phyloP scores from a whole-genome alignment of 306 rosid species.

The Sicyos edulis region DNA sequence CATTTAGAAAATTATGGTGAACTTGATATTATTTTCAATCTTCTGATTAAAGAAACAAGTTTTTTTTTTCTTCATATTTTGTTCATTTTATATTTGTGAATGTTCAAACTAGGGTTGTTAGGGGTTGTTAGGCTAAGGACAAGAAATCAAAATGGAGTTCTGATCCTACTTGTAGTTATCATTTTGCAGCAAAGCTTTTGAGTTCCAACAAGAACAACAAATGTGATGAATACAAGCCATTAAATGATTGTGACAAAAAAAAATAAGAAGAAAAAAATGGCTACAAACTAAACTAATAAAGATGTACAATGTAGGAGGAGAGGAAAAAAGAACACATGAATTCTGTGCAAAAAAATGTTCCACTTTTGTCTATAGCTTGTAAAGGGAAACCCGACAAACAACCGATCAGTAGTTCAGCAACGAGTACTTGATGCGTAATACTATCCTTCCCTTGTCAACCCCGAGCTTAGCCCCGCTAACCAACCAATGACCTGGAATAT shows the following conservation, averaged over 20 bases:
- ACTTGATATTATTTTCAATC: no score
- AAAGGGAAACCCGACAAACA: constrained; percentile 12
- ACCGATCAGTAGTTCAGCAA: constrained; percentile 72
- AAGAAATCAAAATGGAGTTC: not conserved
- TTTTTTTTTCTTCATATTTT: no score
- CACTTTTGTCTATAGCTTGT: constrained; percentile 47
- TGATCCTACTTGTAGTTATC: constrained; percentile 7
- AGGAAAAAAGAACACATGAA: constrained; percentile 44
- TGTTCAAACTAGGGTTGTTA: no score
- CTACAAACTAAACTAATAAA: constrained; percentile 15
- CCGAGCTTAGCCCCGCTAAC: constrained; percentile 99
- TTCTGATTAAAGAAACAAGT: not conserved
- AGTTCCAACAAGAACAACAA: not conserved
- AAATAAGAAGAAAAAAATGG: constrained; percentile 10
- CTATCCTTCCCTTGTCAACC: constrained; percentile 88
- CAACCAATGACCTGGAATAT: constrained; percentile 97
- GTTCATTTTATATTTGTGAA: no score
- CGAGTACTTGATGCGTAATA: constrained; percentile 77
- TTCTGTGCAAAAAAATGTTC: constrained; percentile 89
- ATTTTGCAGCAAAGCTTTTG: not conserved
- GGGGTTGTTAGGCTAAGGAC: no score
- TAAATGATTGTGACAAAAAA: constrained; percentile 16
- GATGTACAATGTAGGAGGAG: constrained; percentile 33
- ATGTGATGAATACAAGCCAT: not conserved
- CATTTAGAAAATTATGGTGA: no score